Evolutionary conservation across 805 yeast species (phyloP).

Genomic region (Priceomyces haplophilus): DNA sequence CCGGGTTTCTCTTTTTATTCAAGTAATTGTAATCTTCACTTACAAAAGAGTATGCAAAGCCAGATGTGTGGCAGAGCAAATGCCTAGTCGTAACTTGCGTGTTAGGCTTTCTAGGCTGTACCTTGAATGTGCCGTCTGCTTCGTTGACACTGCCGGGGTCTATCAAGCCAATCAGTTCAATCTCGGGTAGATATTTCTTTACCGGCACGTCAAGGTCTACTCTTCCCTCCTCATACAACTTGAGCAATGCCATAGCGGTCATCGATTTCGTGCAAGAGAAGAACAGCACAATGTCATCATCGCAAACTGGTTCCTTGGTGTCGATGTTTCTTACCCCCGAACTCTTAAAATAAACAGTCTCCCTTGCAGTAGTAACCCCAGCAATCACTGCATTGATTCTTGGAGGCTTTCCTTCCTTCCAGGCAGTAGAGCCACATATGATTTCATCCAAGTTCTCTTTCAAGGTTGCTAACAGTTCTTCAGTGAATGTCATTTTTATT

Average conservation of each 20-base stretch:
- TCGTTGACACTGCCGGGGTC: slow-evolving; percentile 24
- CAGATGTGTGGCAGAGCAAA: slow-evolving; percentile 30
- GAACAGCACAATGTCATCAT: slow-evolving; percentile 18
- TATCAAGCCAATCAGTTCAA: slow-evolving; percentile 25
- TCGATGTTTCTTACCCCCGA: slow-evolving; percentile 20
- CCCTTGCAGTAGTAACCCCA: slow-evolving; percentile 25
- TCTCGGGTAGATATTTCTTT: slow-evolving; percentile 27
- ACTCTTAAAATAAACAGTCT: slow-evolving; percentile 22
- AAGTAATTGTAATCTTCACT: slow-evolving; percentile 27
- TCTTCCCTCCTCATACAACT: slow-evolving; percentile 29
- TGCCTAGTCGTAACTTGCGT: slow-evolving; percentile 26
- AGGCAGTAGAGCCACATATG: background rate
- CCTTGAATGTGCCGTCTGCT: slow-evolving; percentile 22
- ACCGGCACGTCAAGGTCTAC: slow-evolving; percentile 35
- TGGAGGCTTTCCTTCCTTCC: slow-evolving; percentile 8
- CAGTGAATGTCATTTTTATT: slow-evolving; percentile 2
- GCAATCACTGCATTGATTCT: slow-evolving; percentile 22
- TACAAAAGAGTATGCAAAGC: slow-evolving; percentile 34
- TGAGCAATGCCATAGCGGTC: slow-evolving; percentile 35
- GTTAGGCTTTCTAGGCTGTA: slow-evolving; percentile 22
- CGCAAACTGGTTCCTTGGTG: slow-evolving; percentile 11
- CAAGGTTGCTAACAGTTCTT: background rate
- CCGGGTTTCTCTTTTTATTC: slow-evolving; percentile 15
- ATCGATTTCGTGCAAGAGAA: slow-evolving; percentile 35
- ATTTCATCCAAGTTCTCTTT: slow-evolving; percentile 4